Evolutionary conservation across 495 filamentous ascomycete genomes (phyloP), one percentile per base, ranked within the genome.

Genomic region (Melanomma pulvis-pyrius): DNA sequence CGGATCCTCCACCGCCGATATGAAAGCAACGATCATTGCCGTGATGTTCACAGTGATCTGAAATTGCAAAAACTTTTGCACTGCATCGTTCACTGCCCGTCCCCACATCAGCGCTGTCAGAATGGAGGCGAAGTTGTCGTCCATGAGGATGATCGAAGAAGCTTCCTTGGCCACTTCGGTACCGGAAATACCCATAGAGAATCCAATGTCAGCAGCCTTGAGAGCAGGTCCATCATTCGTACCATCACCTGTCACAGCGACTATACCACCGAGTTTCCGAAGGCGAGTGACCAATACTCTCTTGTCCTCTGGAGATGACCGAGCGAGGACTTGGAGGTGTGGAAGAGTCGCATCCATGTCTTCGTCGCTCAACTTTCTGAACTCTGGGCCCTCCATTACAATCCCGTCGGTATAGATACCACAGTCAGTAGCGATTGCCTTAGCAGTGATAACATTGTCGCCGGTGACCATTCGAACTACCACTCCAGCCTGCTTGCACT

Each of bases 91-190:
- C 68, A 96, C 92, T 21, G 90, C 89, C 51, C 92, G 89, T 7
- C 92, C 92, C 92, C 92, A 96, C 75, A 91, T 90, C 70, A 96
- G 84, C 1, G 92, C 92, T 71, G 91, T 94, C 63, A 96, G 88
- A 67, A 94, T 96, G 13, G 90, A 93, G 63, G 81, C 80, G 79
- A 96, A 96, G 77, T 96, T 94, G 74, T 96, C 92, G 73, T 96
- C 91, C 81, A 96, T 89, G 8, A 96, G 84, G 71, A 96, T 93
- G 67, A 96, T 96, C 19, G 90, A 91, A 54, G 91, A 94, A 9
- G 92, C 92, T 74, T 96, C 92, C 79, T 96, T 96, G 28, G 92
- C 92, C n/a, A 96, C 92, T 73, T 94, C 92, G 6, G 92, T 96
- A 39, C 92, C 92, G 50, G 90, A 85, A 66, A 94, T 92, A 50